Evolutionary conservation across 768 basidiomycete species (phyloP).

Genomic region (Mycena sanguinolenta): DNA sequence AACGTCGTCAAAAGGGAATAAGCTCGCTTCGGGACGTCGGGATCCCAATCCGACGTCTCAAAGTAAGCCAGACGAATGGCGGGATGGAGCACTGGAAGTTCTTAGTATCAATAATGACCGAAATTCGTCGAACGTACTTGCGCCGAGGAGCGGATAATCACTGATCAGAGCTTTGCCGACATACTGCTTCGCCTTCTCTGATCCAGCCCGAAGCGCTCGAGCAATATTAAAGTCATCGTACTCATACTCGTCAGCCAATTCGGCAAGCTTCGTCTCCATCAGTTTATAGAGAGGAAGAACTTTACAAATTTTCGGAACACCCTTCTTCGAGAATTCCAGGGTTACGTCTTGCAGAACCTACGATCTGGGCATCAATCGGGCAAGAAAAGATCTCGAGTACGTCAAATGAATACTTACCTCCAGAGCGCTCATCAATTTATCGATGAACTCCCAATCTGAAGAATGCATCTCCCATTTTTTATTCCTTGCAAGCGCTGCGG

Average conservation of each 20-base stretch:
- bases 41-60: background rate
- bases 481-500: background rate
- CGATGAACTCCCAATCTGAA: background rate
- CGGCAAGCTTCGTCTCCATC: background rate
- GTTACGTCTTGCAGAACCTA: background rate
- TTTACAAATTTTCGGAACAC: background rate
- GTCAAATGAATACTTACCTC: background rate
- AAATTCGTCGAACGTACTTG: no score
- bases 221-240: background rate
- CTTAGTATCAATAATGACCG: no score
- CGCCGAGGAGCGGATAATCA: slow-evolving; percentile 7
- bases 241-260: slow-evolving; percentile 5
- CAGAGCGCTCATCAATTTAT: background rate
- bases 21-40: background rate
- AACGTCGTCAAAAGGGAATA: background rate
- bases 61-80: slow-evolving; percentile 1
- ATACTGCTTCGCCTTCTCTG: no score
- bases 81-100: slow-evolving; percentile 3
- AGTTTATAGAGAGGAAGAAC: background rate
- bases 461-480: slow-evolving; percentile 1
- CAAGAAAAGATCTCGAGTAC: background rate
- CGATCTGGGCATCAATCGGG: no score
- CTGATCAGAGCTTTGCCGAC: no score
- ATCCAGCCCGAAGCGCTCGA: no score
- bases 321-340: background rate